These are phyloP conservation scores for Digitaria exilis DNA, from an alignment of 202 grass and related monocot genomes.

Conservation along the genomic window DNA sequence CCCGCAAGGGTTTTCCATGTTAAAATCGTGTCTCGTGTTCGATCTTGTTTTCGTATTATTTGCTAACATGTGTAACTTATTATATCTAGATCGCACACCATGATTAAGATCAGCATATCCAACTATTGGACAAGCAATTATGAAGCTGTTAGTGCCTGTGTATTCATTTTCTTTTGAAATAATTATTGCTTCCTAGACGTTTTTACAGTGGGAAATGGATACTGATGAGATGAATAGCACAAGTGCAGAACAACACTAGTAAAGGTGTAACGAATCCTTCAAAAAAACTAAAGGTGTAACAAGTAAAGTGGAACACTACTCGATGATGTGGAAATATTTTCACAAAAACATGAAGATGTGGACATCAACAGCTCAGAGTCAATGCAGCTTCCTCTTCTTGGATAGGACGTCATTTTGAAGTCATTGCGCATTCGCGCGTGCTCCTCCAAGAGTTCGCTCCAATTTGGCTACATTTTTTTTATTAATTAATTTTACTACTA, in stretches of 20 bases:
- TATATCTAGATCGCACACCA: conserved; percentile 2
- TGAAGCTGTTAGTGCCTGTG: neutral
- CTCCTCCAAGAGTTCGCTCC: no score
- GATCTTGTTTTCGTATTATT: no score
- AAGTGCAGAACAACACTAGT: neutral
- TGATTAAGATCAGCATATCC: neutral
- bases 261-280: neutral
- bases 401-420: neutral
- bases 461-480: no score
- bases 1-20: no score
- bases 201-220: neutral
- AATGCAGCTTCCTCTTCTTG: neutral
- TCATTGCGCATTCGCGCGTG: no score
- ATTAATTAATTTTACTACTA: no score
- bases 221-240: neutral
- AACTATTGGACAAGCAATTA: neutral
- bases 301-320: neutral
- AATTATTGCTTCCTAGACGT: neutral
- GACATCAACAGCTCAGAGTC: neutral
- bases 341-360: neutral
- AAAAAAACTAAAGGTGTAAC: neutral
- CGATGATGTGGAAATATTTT: neutral
- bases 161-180: neutral
- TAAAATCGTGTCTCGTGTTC: no score
- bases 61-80: no score